Evolutionary conservation across 2,329 filamentous ascomycete genomes (phyloP).

Genomic region (Dissoconium aciculare): DNA sequence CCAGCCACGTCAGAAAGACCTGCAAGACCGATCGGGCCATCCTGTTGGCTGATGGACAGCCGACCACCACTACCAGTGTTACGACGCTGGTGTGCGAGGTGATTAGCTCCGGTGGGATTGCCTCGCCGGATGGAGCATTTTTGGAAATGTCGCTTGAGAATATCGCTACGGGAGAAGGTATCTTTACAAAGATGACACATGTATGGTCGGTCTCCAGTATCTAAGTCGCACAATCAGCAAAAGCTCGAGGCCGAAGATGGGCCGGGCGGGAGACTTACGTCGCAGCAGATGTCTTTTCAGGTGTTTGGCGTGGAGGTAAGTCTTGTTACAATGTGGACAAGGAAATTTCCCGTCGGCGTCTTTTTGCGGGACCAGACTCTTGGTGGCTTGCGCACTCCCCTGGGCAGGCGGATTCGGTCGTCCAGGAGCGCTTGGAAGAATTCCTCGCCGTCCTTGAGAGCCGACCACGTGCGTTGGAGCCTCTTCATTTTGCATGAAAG

Average conservation of each 20-base stretch:
- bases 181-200: constrained; percentile 97
- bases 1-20: constrained; percentile 22
- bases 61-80: constrained; percentile 34
- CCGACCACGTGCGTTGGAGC: constrained; percentile 79
- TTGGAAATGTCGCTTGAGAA: constrained; percentile 96
- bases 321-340: constrained; percentile 96
- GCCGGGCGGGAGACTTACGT: constrained; percentile 67
- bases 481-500: constrained; percentile 27
- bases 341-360: constrained; percentile 97
- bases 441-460: constrained; percentile 81
- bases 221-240: constrained; percentile 37
- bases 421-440: constrained; percentile 79
- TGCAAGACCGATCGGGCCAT: constrained; percentile 23
- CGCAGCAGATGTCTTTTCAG: constrained; percentile 88
- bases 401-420: constrained; percentile 61
- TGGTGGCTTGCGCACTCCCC: constrained; percentile 43
- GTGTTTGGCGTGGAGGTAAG: constrained; percentile 93
- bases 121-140: constrained; percentile 95
- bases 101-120: constrained; percentile 86
- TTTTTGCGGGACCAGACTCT: constrained; percentile 81
- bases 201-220: constrained; percentile 95
- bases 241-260: constrained; percentile 4
- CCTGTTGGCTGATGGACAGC: constrained; percentile 24
- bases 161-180: constrained; percentile 94
- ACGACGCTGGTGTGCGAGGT: constrained; percentile 56